These are phyloP conservation scores for Fusarium metavorans DNA, from an alignment of 2,329 filamentous ascomycete species.

Conservation along the genomic window DNA sequence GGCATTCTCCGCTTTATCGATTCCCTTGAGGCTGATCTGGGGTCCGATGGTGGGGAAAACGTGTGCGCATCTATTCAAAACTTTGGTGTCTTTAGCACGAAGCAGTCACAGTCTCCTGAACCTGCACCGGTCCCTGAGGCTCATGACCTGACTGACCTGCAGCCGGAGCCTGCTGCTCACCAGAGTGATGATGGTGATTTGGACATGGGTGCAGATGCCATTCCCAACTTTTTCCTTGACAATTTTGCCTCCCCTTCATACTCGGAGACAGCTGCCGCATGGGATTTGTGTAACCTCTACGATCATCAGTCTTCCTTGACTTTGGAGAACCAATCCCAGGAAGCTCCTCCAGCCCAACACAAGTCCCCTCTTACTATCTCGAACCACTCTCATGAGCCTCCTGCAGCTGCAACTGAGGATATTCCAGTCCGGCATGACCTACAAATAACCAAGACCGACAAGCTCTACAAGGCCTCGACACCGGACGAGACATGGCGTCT, in stretches of 20 bases:
- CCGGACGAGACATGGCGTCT: background rate
- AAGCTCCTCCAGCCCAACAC: background rate
- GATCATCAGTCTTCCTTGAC: background rate
- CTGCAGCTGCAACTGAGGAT: background rate
- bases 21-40: slow-evolving; percentile 2
- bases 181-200: background rate
- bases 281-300: slow-evolving; percentile 24
- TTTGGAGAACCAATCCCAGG: background rate
- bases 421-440: background rate
- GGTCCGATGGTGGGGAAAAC: background rate
- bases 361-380: background rate
- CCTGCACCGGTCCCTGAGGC: background rate
- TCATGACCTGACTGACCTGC: background rate
- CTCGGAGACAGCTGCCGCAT: slow-evolving; percentile 20
- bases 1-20: slow-evolving; percentile 25
- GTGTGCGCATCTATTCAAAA: slow-evolving; percentile 18
- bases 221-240: background rate
- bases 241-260: slow-evolving; percentile 20
- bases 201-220: background rate
- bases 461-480: background rate
- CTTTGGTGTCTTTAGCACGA: slow-evolving; percentile 21
- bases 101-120: background rate
- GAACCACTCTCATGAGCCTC: background rate
- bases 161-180: background rate
- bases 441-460: background rate